Evolutionary conservation across 2,329 filamentous ascomycete species (phyloP).

Genomic region (Alternaria rosae): DNA sequence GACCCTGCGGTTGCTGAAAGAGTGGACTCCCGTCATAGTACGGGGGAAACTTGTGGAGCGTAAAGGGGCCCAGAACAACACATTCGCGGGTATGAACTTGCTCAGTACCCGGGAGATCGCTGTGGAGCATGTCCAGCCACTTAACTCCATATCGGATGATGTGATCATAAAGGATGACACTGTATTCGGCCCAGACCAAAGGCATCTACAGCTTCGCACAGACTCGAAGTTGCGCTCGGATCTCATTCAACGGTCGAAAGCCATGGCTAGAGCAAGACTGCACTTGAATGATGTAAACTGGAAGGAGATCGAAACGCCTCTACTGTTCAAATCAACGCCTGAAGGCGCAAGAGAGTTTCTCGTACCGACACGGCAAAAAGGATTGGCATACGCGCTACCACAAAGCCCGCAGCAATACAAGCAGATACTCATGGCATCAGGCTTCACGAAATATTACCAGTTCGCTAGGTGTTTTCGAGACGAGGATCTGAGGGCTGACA

Average conservation of each 20-base stretch:
- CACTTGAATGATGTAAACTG: constrained; percentile 66
- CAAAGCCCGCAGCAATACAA: constrained; percentile 99
- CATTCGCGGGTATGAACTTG: constrained; percentile 40
- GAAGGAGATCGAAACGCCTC: constrained; percentile 85
- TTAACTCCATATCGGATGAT: constrained; percentile 77
- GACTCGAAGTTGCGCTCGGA: constrained; percentile 71
- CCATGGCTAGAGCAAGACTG: constrained; percentile 62
- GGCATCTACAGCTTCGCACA: constrained; percentile 86
- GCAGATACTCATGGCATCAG: constrained; percentile 94
- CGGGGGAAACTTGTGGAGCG: constrained; percentile 58
- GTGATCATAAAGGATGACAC: constrained; percentile 79
- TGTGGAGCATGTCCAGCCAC: constrained; percentile 67
- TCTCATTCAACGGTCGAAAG: constrained; percentile 72
- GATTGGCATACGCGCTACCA: constrained; percentile 85
- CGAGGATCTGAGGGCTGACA: constrained; percentile 88
- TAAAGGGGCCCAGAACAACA: constrained; percentile 44
- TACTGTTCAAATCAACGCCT: constrained; percentile 96
- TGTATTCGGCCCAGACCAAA: constrained; percentile 74
- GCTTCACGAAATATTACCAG: constrained; percentile 84
- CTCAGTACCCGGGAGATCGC: constrained; percentile 64
- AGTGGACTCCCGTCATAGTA: constrained; percentile 64
- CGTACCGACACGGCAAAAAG: constrained; percentile 80
- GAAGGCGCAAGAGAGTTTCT: constrained; percentile 95
- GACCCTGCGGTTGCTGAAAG: constrained; percentile 54
- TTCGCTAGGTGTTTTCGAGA: constrained; percentile 95